Conservation (phyloP, 148 eudicot species). For the Chenopodium formosanum region DNA sequence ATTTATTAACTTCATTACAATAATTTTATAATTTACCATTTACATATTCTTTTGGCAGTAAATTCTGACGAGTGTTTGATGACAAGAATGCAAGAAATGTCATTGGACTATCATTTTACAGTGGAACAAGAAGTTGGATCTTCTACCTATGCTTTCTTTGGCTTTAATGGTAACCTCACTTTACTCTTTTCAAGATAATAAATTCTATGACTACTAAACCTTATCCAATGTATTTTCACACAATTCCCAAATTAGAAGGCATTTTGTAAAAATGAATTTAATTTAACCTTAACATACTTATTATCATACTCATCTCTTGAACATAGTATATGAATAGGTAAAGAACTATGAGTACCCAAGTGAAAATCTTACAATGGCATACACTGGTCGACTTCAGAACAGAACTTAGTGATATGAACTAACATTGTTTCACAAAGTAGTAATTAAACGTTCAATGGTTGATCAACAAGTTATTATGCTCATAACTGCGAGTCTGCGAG, state of each 20-base stretch:
- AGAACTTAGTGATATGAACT: not conserved
- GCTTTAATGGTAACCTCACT: slow-evolving; percentile 57
- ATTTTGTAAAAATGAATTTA: too few species aligned
- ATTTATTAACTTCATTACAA: too few species aligned
- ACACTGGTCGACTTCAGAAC: not conserved
- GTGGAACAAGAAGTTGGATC: slow-evolving; percentile 88
- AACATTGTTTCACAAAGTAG: not conserved
- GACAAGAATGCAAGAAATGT: slow-evolving; percentile 93
- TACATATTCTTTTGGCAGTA: slow-evolving; percentile 33
- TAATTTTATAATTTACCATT: too few species aligned
- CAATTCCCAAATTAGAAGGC: not conserved
- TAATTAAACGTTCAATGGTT: too few species aligned
- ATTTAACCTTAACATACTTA: too few species aligned
- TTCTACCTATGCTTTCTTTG: slow-evolving; percentile 60
- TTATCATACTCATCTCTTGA: too few species aligned
- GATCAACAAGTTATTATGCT: not conserved
- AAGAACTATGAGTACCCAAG: not conserved
- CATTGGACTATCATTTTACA: slow-evolving; percentile 66
- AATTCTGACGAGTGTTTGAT: slow-evolving; percentile 71
- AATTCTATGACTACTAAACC: not conserved
- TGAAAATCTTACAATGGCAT: not conserved
- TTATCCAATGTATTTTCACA: not conserved
- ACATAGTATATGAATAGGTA: too few species aligned
- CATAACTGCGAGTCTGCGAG: not conserved
- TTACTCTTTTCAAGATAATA: too few species aligned